Evolutionary conservation across 2,329 filamentous ascomycete species (phyloP).

Genomic region (Pseudovirgaria hyperparasitica): DNA sequence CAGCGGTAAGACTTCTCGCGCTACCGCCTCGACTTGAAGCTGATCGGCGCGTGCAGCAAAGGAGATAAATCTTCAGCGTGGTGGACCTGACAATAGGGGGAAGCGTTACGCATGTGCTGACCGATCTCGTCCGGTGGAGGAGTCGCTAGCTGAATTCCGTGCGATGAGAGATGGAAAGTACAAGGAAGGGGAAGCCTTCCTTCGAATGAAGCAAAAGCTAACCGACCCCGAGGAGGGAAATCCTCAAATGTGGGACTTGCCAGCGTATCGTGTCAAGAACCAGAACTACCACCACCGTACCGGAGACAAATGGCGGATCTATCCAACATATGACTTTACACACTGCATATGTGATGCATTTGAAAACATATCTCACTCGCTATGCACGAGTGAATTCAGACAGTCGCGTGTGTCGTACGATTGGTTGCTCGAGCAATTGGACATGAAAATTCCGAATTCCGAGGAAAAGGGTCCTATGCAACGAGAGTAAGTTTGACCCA

Average conservation of each 20-base stretch:
- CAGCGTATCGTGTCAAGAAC: conserved; percentile 74
- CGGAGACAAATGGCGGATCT: conserved; percentile 77
- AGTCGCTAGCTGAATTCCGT: conserved; percentile 71
- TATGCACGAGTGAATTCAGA: conserved; percentile 90
- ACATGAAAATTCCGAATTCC: conserved; percentile 57
- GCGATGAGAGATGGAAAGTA: conserved; percentile 90
- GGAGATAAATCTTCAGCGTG: conserved; percentile 77
- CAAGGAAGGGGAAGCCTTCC: conserved; percentile 65
- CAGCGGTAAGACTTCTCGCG: conserved; percentile 32
- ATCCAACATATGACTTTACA: conserved; percentile 87
- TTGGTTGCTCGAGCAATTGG: conserved; percentile 71
- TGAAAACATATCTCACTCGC: conserved; percentile 79
- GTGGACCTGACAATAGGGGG: conserved; percentile 55
- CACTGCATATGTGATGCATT: conserved; percentile 88
- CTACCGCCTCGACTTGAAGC: neutral
- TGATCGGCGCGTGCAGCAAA: conserved; percentile 36
- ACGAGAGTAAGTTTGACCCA: conserved; percentile 49
- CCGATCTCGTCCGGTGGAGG: conserved; percentile 59
- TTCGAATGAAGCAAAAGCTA: conserved; percentile 86
- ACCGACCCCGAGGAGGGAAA: conserved; percentile 54
- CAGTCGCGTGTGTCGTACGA: conserved; percentile 79
- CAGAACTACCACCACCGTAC: conserved; percentile 66
- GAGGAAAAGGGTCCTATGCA: conserved; percentile 61
- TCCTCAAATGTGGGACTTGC: conserved; percentile 93
- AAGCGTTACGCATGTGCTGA: conserved; percentile 71